Evolutionary conservation across 1,139 yeast genomes (phyloP).

Genomic region (Candida pseudoviswanathii): DNA sequence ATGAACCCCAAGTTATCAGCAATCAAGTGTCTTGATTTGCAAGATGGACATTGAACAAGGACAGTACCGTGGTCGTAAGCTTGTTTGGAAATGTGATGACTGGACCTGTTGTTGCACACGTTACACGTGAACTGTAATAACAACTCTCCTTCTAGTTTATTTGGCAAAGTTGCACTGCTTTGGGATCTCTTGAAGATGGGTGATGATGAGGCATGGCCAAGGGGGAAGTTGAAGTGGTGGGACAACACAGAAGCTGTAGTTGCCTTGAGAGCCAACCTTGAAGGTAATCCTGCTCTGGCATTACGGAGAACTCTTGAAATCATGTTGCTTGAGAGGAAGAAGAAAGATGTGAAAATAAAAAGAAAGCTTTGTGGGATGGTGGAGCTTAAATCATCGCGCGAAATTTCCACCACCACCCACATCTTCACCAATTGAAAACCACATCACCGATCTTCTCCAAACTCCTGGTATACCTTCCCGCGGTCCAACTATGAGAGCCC

Average conservation of each 20-base stretch:
- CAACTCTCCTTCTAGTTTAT: conserved; percentile 27
- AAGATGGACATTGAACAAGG: conserved; percentile 87
- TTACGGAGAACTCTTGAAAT: conserved; percentile 1
- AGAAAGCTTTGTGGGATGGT: neutral
- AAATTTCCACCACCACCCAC: no score
- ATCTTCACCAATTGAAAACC: no score
- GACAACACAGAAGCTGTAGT: neutral
- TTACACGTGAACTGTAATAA: conserved; percentile 94
- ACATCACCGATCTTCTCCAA: neutral
- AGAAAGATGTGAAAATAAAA: neutral
- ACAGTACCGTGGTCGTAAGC: conserved; percentile 89
- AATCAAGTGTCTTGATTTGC: conserved; percentile 84
- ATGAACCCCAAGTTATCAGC: conserved; percentile 91
- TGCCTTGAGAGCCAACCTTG: neutral
- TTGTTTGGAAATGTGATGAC: conserved; percentile 88
- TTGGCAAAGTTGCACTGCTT: conserved; percentile 1
- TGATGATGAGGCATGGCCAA: neutral
- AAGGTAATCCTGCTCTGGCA: neutral
- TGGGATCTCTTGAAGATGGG: neutral
- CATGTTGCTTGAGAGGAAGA: neutral
- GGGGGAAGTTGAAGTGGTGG: neutral
- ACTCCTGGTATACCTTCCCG: neutral
- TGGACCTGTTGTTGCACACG: conserved; percentile 78
- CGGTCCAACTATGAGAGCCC: no score
- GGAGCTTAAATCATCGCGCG: neutral